Base-by-base conservation (phyloP, 306 rosid genomes). In the Clitoria ternatea region DNA sequence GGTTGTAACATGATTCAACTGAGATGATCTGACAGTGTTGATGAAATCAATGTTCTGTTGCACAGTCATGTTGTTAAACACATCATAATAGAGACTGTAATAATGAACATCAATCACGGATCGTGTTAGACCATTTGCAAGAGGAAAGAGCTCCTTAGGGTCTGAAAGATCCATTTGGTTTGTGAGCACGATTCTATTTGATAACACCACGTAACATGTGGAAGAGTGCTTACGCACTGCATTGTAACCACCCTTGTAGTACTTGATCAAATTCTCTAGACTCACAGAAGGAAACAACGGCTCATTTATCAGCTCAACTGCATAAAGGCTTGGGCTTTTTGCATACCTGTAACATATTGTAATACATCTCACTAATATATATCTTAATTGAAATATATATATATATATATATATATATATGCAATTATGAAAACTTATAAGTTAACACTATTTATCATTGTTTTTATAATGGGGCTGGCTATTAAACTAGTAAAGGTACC, bases 271-370 rank as follows among this genome's bases (percentile, higher is more conserved):
- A 5, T 23, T 73, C 44, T 85, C 88, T 5, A 86, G 11, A 0
- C 85, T 61, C 5, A 61, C 89, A 36, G 83, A 83, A 0, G 92
- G 96, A 4, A 90, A 66, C 0, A 66, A 50, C 3, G 97, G 92
- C 84, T 91, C 97, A 63, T 88, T 88, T 19, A 91, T 19, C 6
- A 91, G 90, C 75, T 88, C 90, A 7, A 86, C 64, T 48, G 96
- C 97, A 53, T 86, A 81, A 19, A 91, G 83, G 73, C 85, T 83
- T 9, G 84, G 78, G 10, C 73, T 70, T 59, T 61, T 78, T 2
- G 80, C 84, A 60, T 85, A 91, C 81, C 96, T 87, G n/a, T n/a
- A n/a, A n/a, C n/a, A n/a, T n/a, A n/a, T n/a, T n/a, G n/a, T n/a
- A n/a, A n/a, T n/a, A n/a, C n/a, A n/a, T n/a, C n/a, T n/a, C n/a